Evolutionary conservation across 805 yeast species (phyloP), one percentile per base, ranked within the genome.

Genomic region (Sugiyamaella chiloensis): DNA sequence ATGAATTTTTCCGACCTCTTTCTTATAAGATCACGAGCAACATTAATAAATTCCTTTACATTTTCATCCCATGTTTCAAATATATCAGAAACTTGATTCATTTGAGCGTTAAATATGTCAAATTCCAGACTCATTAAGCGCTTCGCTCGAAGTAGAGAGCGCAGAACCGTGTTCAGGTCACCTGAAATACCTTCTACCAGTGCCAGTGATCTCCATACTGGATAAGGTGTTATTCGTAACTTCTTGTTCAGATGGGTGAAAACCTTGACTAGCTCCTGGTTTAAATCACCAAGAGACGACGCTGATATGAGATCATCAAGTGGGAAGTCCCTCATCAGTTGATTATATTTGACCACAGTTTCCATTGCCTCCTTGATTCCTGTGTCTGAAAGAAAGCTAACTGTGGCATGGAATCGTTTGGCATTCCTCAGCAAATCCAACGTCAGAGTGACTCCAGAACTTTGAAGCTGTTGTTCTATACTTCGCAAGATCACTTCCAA

Each of bases 331-430:
- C 76, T 76, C 54, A 88, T 67, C 23, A 91, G 67, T 6, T 77
- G 75, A 53, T 81, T 82, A 59, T 81, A 81, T n/a, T 72, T 70
- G 9, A 69, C 66, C 0, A 88, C 78, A 19, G 65, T 64, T 3
- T 68, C 67, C 9, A 79, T 52, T 12, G 84, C 78, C 23, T 78
- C 81, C n/a, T 58, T 53, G 17, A 91, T 64, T 0, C 87, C 87
- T 1, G 85, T 80, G 58, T 87, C 95, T 4, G 87, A 78, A 27
- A 77, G 68, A 57, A 86, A 83, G 29, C 84, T 74, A n/a, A 80
- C 76, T 0, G 90, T 82, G 1, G 87, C 82, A 60, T 86, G 95
- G 59, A 82, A 86, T 53, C 97, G 71, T 55, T 86, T 89, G 2
- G 89, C 88, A 12, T 74, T 67, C 50, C 78, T 77, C 47, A 90